These are phyloP conservation scores for Cutaneotrichosporon cutaneum DNA, from an alignment of 1,284 basidiomycete genomes.

Conservation along the genomic window DNA sequence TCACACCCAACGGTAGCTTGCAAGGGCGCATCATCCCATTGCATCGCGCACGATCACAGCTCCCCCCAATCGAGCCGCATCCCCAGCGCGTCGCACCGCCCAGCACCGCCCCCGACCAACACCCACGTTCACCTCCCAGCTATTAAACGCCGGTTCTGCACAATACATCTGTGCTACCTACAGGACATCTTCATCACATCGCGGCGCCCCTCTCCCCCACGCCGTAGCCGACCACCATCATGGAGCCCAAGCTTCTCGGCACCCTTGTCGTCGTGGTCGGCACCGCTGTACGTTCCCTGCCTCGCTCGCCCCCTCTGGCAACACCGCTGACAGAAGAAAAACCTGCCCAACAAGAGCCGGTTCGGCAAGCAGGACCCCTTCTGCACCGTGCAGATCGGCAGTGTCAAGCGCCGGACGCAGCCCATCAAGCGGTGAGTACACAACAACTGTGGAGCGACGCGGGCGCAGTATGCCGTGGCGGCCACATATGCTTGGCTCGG, in stretches of 20 bases:
- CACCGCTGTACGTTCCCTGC: constrained; percentile 76
- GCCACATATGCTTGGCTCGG: neutral
- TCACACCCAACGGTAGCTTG: neutral
- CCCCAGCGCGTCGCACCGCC: neutral
- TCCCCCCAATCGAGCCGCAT: neutral
- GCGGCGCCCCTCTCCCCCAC: neutral
- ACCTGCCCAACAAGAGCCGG: constrained; percentile 87
- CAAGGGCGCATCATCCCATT: neutral
- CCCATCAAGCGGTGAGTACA: constrained; percentile 68
- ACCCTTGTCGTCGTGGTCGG: constrained; percentile 93
- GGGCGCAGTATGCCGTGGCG: neutral
- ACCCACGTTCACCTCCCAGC: neutral
- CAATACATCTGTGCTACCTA: neutral
- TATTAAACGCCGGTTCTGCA: neutral
- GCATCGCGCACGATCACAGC: neutral
- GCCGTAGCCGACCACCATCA: constrained; percentile 7
- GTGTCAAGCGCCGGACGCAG: constrained; percentile 79
- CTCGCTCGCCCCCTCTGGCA: neutral
- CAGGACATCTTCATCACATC: neutral
- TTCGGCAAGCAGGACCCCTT: constrained; percentile 99
- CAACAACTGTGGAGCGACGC: neutral
- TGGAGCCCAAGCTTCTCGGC: constrained; percentile 70
- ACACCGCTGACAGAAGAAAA: constrained; percentile 60
- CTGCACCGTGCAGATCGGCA: constrained; percentile 74
- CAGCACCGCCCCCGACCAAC: neutral